A percentile compares a stretch with the other conserved stretches of the same genome.
Evolutionary conservation across 2,329 filamentous ascomycete species (phyloP).

Genomic region (Pseudogymnoascus sp.): DNA sequence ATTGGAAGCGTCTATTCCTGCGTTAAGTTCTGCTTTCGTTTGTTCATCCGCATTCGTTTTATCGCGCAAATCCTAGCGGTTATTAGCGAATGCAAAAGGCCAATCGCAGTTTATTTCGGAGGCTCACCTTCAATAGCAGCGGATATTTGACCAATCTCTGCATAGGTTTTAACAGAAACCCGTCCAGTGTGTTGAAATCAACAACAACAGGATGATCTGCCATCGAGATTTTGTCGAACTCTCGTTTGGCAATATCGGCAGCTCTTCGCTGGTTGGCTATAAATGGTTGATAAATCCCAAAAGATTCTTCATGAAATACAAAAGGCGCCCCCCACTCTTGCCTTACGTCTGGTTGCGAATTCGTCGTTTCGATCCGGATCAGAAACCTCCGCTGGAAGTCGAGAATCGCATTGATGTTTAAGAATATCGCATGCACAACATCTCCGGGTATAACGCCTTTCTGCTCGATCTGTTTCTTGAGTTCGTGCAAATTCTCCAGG

Average conservation of each 20-base stretch:
- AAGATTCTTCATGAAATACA: slow-evolving; percentile 72
- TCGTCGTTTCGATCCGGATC: slow-evolving; percentile 92
- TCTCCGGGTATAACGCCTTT: slow-evolving; percentile 84
- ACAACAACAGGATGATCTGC: slow-evolving; percentile 75
- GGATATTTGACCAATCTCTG: slow-evolving; percentile 94
- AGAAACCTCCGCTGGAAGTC: slow-evolving; percentile 94
- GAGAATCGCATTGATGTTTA: slow-evolving; percentile 89
- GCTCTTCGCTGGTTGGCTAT: slow-evolving; percentile 95
- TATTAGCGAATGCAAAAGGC: slow-evolving; percentile 12
- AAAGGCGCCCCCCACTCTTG: slow-evolving; percentile 98
- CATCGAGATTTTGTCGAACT: slow-evolving; percentile 77
- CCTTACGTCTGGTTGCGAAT: slow-evolving; percentile 64
- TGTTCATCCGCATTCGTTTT: slow-evolving; percentile 68
- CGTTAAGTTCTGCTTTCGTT: slow-evolving; percentile 62
- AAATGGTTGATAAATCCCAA: slow-evolving; percentile 91
- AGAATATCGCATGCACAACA: slow-evolving; percentile 85
- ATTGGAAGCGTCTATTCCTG: slow-evolving; percentile 74
- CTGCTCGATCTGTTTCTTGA: slow-evolving; percentile 85
- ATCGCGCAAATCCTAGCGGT: slow-evolving; percentile 69
- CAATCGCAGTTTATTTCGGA: neutral
- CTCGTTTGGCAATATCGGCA: slow-evolving; percentile 70
- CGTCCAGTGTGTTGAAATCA: slow-evolving; percentile 79
- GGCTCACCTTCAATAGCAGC: slow-evolving; percentile 67
- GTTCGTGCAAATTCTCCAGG: slow-evolving; percentile 82
- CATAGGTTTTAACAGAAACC: slow-evolving; percentile 93